Base-by-base conservation (phyloP, 129 eudicot genomes). In the Logfia minima region DNA sequence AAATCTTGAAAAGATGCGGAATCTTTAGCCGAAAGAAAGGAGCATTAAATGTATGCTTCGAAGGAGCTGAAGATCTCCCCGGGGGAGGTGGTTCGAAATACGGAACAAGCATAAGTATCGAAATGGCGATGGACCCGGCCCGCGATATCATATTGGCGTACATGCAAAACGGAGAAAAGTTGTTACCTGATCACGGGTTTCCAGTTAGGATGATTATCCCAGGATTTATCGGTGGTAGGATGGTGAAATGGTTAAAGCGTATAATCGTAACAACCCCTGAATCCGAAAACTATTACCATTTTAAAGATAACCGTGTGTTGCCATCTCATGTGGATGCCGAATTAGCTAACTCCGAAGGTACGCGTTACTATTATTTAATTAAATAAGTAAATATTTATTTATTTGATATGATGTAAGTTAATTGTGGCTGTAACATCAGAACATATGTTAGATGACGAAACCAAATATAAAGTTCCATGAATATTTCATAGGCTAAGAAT, bases 41-140 rank as follows among this genome's bases (percentile, higher is more conserved):
- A 0, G 97, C 90, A 2, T 65, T 89, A 17, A 91, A 91, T 66
- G 96, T 95, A 6, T 95, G 99, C 37, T 95, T 95, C 43, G 99
- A 95, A 55, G 97, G 99, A 2, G 94, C 94, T 0, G 99, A 95
- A 79, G 92, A 87, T 66, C 80, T 95, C 13, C 97, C 99, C 0
- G 99, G 99, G 0, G 97, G 99, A 1, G 97, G 98, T 0, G 98
- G 98, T 19, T 89, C 97, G 2, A 94, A 94, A 58, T 94, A 94
- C 16, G 98, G 97, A 0, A 94, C 98, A 0, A 89, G 97, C 17
- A 48, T 94, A 24, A 83, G 66, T 9, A 89, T 70, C 67, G 98
- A 94, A 45, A 51, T 86, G 45, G 98, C 98, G 0, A 87, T 94
- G 93, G 98, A 94, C 75, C 87, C 91, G 14, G 88, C 90, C 0